Evolutionary conservation across 306 rosid genomes (phyloP), one percentile per base, ranked within the genome.

Genomic region (Castanopsis chinensis): DNA sequence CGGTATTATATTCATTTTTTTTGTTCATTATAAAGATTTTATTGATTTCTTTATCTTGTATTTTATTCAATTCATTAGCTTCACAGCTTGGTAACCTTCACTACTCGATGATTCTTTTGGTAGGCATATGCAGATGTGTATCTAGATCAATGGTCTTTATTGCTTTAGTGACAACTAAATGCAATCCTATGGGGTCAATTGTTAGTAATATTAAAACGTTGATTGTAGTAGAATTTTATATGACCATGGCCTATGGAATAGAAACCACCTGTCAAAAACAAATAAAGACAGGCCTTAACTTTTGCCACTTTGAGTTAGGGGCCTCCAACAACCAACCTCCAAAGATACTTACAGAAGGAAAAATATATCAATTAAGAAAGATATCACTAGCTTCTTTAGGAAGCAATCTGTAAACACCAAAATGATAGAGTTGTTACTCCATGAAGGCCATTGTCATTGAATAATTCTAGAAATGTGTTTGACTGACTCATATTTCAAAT

Each of bases 1-100:
- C 56, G 97, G 98, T 94, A 85, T 64, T 27, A 55, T 69, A 1
- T 60, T 55, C 21, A 28, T 5, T 5, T 6, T 13, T 19, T 27
- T 70, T 14, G 53, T 49, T 49, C 25, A 32, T 28, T 61, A 45
- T n/a, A 11, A 4, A 19, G 35, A 19, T 59, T 56, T 45, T 12
- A 32, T 83, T 30, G 28, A 35, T 74, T 17, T 74, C 58, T 28
- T 54, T 5, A 27, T 6, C 37, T 12, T 27, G 41, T 77, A 52
- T 14, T n/a, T 5, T 30, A 12, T 32, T 35, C 6, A 33, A 19
- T 64, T 71, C 33, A 13, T 59, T 64, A 30, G 72, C 72, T 67
- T 33, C 6, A 19, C 25, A 58, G 23, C 32, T 57, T 21, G 30
- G 32, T 58, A 20, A 20, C 23, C 30, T 58, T 58, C 17, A 9